Base-by-base conservation (phyloP, 192 early-diverging fungal genomes). In the Umbelopsis sp. region DNA sequence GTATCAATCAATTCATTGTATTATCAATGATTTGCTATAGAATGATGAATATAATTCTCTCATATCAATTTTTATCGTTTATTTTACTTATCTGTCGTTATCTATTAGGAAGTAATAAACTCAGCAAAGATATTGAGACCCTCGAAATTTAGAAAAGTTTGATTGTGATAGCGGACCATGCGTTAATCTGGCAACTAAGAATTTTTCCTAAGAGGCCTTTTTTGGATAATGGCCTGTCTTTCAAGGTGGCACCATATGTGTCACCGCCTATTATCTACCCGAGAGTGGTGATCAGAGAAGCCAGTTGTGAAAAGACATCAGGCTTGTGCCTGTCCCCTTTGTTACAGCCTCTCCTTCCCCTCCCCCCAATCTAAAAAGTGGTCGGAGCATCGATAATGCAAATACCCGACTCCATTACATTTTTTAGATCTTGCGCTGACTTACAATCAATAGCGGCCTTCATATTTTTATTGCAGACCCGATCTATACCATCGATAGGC, bases 401-500 rank as follows among this genome's bases (percentile, higher is more conserved):
- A 52, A 34, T n/a, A 62, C 52, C 24, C 56, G 26, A 62, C 26
- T 62, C 17, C 26, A 32, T 62, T 62, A 32, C 24, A 62, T n/a
- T 34, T 34, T 62, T 62, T 62, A 62, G 56, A 62, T 26, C 56
- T 14, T 62, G 56, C 26, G 56, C 56, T 62, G 56, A 62, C 56
- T 62, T 32, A 34, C 7, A 62, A 62, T 34, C 2, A 31, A 62
- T 20, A 26, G 56, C 56, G 56, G 56, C 29, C 24, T 32, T 34
- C 56, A 14, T 62, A 62, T 16, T 34, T 62, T 62, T 26, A n/a
- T 24, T n/a, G 29, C 56, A 34, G 56, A 31, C 29, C 29, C 29
- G 25, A 36, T 34, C 12, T n/a, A 31, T 31, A 32, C 29, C n/a
- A 62, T 62, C 56, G 56, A 62, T 62, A 62, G 56, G 56, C 56